These are phyloP conservation scores for Paraleonurus japonicus DNA, from an alignment of 257 asterid genomes.

Conservation along the genomic window DNA sequence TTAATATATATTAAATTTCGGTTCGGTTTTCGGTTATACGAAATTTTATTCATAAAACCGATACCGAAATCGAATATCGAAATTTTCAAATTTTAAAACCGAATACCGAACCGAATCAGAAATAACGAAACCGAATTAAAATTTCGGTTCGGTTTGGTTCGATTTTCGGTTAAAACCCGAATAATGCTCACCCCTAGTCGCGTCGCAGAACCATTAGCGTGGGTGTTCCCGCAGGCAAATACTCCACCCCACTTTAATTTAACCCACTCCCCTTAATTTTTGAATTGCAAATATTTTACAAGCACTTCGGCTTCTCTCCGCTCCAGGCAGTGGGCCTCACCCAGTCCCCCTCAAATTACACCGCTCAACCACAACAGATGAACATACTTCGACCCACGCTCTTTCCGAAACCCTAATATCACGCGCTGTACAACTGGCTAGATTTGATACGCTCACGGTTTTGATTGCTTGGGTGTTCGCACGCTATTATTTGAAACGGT, in stretches of 20 bases:
- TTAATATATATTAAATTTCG: no score
- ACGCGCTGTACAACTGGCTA: neutral
- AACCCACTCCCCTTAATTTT: slow-evolving; percentile 21
- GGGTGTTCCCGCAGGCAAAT: neutral
- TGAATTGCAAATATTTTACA: slow-evolving; percentile 29
- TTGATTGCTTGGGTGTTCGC: neutral
- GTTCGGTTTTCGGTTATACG: no score
- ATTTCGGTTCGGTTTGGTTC: no score
- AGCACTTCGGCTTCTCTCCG: slow-evolving; percentile 23
- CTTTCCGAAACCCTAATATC: neutral
- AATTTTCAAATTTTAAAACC: no score
- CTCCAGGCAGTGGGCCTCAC: slow-evolving; percentile 35
- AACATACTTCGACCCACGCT: slow-evolving; percentile 19
- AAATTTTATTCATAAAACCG: no score
- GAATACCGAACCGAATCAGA: no score
- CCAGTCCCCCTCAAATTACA: slow-evolving; percentile 36
- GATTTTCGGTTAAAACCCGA: no score
- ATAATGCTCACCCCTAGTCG: no score
- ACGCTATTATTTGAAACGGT: slow-evolving; percentile 15
- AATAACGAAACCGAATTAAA: no score
- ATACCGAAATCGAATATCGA: no score
- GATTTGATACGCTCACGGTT: neutral
- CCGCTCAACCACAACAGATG: slow-evolving; percentile 45
- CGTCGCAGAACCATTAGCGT: neutral
- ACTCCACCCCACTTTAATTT: neutral